Conservation (phyloP, 768 basidiomycete genomes). For the Pulveroboletus sp. region DNA sequence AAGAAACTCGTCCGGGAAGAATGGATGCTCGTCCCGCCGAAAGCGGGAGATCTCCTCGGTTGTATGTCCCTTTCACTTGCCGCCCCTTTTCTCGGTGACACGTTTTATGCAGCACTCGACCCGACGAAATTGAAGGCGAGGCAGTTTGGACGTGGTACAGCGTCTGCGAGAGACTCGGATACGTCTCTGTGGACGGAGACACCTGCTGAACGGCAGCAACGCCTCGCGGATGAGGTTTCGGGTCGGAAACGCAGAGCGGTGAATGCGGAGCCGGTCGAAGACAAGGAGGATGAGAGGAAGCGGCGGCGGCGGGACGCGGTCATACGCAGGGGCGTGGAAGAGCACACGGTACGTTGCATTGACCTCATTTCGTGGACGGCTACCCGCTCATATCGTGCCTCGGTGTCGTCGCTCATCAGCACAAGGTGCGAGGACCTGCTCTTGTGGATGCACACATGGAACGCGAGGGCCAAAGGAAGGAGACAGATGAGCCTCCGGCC, state of each 20-base stretch:
- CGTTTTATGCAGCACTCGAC: slow-evolving; percentile 61
- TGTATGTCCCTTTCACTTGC: slow-evolving; percentile 62
- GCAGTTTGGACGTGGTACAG: slow-evolving; percentile 68
- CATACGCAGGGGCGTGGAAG: slow-evolving; percentile 70
- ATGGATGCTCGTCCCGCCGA: slow-evolving; percentile 98
- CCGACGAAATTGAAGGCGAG: slow-evolving; percentile 79
- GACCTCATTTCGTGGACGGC: not conserved
- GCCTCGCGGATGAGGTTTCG: slow-evolving; percentile 91
- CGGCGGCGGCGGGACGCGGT: slow-evolving; percentile 64
- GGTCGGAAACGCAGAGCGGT: slow-evolving; percentile 80
- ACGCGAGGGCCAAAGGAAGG: slow-evolving; percentile 36
- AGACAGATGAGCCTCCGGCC: slow-evolving; percentile 51
- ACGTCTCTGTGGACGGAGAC: slow-evolving; percentile 95
- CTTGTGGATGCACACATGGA: slow-evolving; percentile 53
- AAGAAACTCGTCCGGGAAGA: slow-evolving; percentile 83
- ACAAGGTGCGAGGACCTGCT: slow-evolving; percentile 49
- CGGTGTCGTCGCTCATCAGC: slow-evolving; percentile 25
- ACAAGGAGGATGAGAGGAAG: slow-evolving; percentile 42
- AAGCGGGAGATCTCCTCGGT: slow-evolving; percentile 71
- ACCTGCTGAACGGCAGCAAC: slow-evolving; percentile 85
- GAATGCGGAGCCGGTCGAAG: slow-evolving; percentile 45
- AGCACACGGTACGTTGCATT: slow-evolving; percentile 61
- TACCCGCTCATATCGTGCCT: not conserved
- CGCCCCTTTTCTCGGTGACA: not conserved
- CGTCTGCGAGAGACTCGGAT: slow-evolving; percentile 44